Evolutionary conservation across 2,329 filamentous ascomycete genomes (phyloP), one percentile per base, ranked within the genome.

Genomic region (Cordyceps farinosa): DNA sequence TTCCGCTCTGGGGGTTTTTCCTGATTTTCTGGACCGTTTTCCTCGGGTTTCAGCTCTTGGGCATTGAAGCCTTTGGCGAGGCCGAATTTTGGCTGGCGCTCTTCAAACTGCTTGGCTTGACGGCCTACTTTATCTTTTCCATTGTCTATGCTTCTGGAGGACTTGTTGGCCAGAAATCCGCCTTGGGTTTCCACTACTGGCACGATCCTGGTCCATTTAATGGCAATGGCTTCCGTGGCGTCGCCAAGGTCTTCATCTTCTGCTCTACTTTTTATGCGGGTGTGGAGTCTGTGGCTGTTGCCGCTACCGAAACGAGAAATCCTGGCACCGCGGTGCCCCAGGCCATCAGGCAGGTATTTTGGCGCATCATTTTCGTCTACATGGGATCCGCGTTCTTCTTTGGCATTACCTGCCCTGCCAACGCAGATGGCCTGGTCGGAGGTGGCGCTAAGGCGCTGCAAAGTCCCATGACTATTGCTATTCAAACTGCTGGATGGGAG

Each of bases 51-150:
- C 90, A 92, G 69, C 80, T 92, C 40, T 78, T 92, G 1, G 89
- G 89, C 1, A 87, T 92, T 1, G 85, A 87, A 68, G 85, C 87
- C 3, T 93, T 92, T 71, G 90, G 90, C 15, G 90, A 93, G 71
- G 86, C 89, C 10, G 90, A 94, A 71, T 92, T 92, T 70, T 92
- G 89, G 88, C 83, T 92, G 63, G 87, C 89, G 0, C 80, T 89
- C 17, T 76, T 92, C 71, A 93, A 93, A 71, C 82, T 92, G 5
- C 72, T 87, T 3, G 88, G 88, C 1, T 77, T 92, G 1, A 77
- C 89, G 1, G 88, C 88, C 1, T 91, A 89, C 73, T 90, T 90
- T 73, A 78, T 92, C 67, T 91, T 92, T 69, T 84, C 88, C 56
- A 89, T 91, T 64, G 78, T 91, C 64, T 90, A 91, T 68, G 86